Evolutionary conservation across 2,329 filamentous ascomycete genomes (phyloP).

Genomic region (Penicillium sp.): DNA sequence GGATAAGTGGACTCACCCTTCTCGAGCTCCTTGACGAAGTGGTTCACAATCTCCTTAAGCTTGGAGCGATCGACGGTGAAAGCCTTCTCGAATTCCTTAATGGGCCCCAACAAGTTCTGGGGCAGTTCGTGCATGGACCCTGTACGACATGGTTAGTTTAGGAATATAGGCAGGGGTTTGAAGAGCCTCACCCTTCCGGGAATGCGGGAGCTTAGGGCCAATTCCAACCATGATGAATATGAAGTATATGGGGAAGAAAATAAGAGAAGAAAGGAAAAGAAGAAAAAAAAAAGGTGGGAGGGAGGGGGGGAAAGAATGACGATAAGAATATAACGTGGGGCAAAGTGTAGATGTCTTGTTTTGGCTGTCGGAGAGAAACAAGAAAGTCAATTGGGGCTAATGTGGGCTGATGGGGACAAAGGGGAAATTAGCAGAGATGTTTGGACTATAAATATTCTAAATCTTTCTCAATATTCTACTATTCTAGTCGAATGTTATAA

Average conservation of each 20-base stretch:
- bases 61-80: slow-evolving; percentile 76
- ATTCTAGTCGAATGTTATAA: too few species aligned
- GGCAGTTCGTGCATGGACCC: slow-evolving; percentile 91
- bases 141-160: slow-evolving; percentile 37
- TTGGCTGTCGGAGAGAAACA: slow-evolving; percentile 23
- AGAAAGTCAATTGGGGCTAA: slow-evolving; percentile 8
- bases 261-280: not conserved
- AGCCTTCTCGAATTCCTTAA: slow-evolving; percentile 76
- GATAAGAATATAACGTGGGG: slow-evolving; percentile 26
- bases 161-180: slow-evolving; percentile 11
- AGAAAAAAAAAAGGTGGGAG: slow-evolving; percentile 9
- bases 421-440: too few species aligned
- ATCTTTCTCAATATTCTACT: not conserved
- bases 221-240: slow-evolving; percentile 60
- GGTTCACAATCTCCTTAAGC: slow-evolving; percentile 84
- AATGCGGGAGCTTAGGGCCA: slow-evolving; percentile 62
- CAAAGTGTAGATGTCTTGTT: slow-evolving; percentile 20
- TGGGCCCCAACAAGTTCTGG: slow-evolving; percentile 75
- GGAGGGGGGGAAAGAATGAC: slow-evolving; percentile 17
- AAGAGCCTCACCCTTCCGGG: slow-evolving; percentile 67
- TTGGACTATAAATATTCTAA: not conserved
- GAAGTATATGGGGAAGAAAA: not conserved
- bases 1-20: slow-evolving; percentile 60
- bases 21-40: slow-evolving; percentile 83
- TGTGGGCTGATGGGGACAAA: not conserved